Evolutionary conservation across 345 rosid genomes (phyloP).

Genomic region (Fremontodendron californicum): DNA sequence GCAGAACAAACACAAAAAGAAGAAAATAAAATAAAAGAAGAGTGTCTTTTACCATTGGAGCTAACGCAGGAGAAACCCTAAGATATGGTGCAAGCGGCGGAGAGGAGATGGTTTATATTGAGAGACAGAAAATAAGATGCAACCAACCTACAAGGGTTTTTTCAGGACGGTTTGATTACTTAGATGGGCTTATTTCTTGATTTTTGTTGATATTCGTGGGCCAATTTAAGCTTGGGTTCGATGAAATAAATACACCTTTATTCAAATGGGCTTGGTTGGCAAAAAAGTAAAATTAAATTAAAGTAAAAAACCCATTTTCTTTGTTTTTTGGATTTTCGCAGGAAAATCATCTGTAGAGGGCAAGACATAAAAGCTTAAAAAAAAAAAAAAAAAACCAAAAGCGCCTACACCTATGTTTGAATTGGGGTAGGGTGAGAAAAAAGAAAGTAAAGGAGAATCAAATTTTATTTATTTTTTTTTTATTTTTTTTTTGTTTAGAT

Average conservation of each 20-base stretch:
- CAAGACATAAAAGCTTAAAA: too few species aligned
- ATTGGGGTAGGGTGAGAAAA: too few species aligned
- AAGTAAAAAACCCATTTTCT: constrained; percentile 30
- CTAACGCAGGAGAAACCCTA: constrained; percentile 17
- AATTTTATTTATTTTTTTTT: too few species aligned
- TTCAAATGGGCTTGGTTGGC: not conserved
- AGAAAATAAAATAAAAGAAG: not conserved
- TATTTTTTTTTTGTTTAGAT: too few species aligned
- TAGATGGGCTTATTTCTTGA: not conserved
- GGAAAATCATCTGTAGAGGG: constrained; percentile 11
- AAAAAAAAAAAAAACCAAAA: too few species aligned
- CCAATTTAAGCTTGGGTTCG: not conserved
- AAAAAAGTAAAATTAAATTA: too few species aligned
- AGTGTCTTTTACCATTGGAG: constrained; percentile 31
- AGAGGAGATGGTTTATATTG: not conserved
- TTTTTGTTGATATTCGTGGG: not conserved
- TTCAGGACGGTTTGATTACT: not conserved
- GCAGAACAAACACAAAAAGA: not conserved
- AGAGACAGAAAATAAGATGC: too few species aligned
- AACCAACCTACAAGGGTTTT: not conserved
- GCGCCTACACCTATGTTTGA: too few species aligned
- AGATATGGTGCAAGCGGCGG: not conserved
- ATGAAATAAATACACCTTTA: too few species aligned
- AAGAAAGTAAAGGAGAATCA: too few species aligned
- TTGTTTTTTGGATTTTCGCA: not conserved